A percentile compares a stretch with the other conserved stretches of the same genome.
phyloP scores from a whole-genome alignment of 2,329 filamentous ascomycete species.

The Ceratocystis eucalypticola region DNA sequence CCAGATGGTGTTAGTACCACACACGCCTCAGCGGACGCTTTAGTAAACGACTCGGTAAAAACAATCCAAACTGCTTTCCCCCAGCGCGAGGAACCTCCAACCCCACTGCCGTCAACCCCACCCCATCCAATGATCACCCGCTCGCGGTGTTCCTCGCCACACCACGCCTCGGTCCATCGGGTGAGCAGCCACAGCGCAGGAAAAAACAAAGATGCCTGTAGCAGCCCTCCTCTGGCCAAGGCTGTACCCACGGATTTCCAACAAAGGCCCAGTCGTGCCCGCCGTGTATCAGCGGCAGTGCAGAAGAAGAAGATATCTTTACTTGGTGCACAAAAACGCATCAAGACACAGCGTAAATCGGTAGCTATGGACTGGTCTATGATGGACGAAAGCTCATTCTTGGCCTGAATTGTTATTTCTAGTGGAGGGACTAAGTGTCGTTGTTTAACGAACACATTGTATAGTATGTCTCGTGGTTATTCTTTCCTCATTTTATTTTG shows the following conservation, averaged over 20 bases:
- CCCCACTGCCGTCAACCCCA: background rate
- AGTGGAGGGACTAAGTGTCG: background rate
- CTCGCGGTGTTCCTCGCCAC: slow-evolving; percentile 3
- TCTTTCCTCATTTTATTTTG: background rate
- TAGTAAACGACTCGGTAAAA: background rate
- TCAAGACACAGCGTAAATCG: background rate
- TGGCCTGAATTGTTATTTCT: slow-evolving; percentile 2
- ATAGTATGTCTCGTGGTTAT: background rate
- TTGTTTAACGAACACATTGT: background rate
- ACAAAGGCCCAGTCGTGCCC: no score
- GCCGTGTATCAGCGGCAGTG: background rate
- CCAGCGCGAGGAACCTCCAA: background rate
- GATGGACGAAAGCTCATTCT: slow-evolving; percentile 8
- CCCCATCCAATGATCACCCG: slow-evolving; percentile 10
- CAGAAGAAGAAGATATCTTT: background rate
- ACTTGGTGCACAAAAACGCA: background rate
- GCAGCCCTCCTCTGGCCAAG: background rate
- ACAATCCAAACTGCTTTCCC: background rate
- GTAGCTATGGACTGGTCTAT: slow-evolving; percentile 1
- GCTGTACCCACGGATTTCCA: background rate
- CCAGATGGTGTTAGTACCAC: background rate
- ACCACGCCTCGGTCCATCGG: background rate
- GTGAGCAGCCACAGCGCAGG: background rate
- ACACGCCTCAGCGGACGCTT: background rate
- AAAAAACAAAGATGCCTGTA: background rate